Conservation (phyloP, 306 rosid species). For the Datisca glomerata region DNA sequence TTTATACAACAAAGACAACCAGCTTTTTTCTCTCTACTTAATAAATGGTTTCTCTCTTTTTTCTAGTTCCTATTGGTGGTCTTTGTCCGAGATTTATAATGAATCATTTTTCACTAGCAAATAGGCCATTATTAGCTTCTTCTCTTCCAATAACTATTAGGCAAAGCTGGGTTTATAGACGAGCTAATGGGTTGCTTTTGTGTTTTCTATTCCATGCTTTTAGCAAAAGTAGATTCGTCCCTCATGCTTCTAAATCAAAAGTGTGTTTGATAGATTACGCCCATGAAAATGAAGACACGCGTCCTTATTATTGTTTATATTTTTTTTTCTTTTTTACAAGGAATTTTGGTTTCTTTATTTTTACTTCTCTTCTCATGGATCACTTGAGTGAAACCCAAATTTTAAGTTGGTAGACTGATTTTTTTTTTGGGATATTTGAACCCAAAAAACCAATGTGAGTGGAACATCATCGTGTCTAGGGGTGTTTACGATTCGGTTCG, state of each 20-base stretch:
- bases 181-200: slow-evolving; percentile 14
- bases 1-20: slow-evolving; percentile 13
- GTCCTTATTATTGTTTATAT: too few relatives aligned
- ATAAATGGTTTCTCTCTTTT: slow-evolving; percentile 16
- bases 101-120: slow-evolving; percentile 5
- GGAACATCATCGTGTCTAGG: too few relatives aligned
- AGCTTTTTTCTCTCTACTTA: slow-evolving; percentile 11
- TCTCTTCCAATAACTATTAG: slow-evolving; percentile 20
- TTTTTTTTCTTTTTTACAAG: too few relatives aligned
- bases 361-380: neutral
- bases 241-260: slow-evolving; percentile 6
- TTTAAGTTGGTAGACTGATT: neutral
- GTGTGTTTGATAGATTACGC: slow-evolving; percentile 4
- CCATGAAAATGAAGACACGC: too few relatives aligned
- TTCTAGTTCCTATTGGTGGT: slow-evolving; percentile 19
- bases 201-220: slow-evolving; percentile 11
- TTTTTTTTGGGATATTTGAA: too few relatives aligned
- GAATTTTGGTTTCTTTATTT: too few relatives aligned
- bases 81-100: slow-evolving; percentile 14
- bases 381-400: neutral
- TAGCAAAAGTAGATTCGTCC: slow-evolving; percentile 19
- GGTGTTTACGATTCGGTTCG: too few relatives aligned
- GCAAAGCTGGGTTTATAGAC: slow-evolving; percentile 8
- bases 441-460: too few relatives aligned
- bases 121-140: slow-evolving; percentile 14